A percentile compares a stretch with the other conserved stretches of the same genome.
Evolutionary conservation across 2,329 filamentous ascomycete genomes (phyloP).

Genomic region (Fusarium nodosum): DNA sequence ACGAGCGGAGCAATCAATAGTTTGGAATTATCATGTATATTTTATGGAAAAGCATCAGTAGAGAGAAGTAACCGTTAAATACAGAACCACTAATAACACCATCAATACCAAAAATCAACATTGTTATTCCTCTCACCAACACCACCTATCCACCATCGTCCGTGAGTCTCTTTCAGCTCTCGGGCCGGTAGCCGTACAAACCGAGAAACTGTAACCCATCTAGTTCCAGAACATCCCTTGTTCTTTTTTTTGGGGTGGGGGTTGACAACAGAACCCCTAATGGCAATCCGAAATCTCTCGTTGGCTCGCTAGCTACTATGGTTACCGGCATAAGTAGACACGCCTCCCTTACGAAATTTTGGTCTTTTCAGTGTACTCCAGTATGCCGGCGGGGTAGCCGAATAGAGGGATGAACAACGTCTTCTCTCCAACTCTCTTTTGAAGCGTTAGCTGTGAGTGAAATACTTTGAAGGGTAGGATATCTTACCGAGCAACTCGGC

Average conservation of each 20-base stretch:
- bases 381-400: no score
- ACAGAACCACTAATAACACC: neutral
- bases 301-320: constrained; percentile 42
- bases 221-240: constrained; percentile 3
- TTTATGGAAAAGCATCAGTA: neutral
- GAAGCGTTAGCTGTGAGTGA: no score
- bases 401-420: no score
- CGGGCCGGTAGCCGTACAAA: constrained; percentile 13
- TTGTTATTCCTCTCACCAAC: neutral
- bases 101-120: neutral
- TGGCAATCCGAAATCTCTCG: constrained; percentile 45
- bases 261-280: constrained; percentile 39
- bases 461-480: no score
- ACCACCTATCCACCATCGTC: no score
- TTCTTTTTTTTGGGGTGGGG: constrained; percentile 43
- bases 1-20: neutral
- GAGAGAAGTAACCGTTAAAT: constrained; percentile 15
- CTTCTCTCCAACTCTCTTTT: no score
- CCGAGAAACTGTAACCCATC: neutral
- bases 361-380: no score
- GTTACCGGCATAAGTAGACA: no score
- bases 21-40: neutral
- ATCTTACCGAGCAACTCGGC: no score
- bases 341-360: no score
- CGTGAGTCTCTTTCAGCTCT: constrained; percentile 5